A percentile compares a stretch with the other conserved stretches of the same genome.
Conservation (phyloP, 1,284 basidiomycete genomes). For the Agroathelia rolfsii region DNA sequence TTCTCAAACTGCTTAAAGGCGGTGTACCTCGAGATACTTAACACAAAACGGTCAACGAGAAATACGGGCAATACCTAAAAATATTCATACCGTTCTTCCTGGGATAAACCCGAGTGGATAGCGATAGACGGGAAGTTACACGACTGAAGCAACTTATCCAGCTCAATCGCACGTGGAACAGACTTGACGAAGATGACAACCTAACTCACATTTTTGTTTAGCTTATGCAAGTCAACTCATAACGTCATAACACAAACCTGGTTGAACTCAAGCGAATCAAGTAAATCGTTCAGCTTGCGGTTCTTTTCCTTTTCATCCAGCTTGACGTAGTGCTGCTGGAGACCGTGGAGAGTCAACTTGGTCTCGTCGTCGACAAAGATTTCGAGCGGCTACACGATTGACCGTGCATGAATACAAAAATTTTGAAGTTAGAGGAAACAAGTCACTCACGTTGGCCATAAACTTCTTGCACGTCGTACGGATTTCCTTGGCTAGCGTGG, state of each 20-base stretch:
- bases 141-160: conserved; percentile 92
- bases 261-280: conserved; percentile 98
- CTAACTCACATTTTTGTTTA: no score
- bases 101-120: conserved; percentile 90
- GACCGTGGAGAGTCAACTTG: conserved; percentile 94
- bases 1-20: conserved; percentile 99
- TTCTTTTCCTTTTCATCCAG: conserved; percentile 94
- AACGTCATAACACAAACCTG: conserved; percentile 67
- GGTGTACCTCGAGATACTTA: conserved; percentile 90
- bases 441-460: conserved; percentile 86
- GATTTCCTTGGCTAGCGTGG: conserved; percentile 96
- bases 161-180: conserved; percentile 89
- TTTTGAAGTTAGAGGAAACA: not conserved
- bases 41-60: conserved; percentile 8
- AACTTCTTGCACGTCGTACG: conserved; percentile 99
- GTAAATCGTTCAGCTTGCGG: conserved; percentile 92
- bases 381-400: conserved; percentile 74
- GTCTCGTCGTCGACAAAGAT: conserved; percentile 99
- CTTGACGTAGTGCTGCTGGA: conserved; percentile 98
- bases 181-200: conserved; percentile 99
- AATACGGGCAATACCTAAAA: conserved; percentile 9
- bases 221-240: no score
- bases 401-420: no score
- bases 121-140: conserved; percentile 99
- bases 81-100: conserved; percentile 95